Base-by-base conservation (phyloP, 2,329 filamentous ascomycete species). In the Verticillium isaacii region DNA sequence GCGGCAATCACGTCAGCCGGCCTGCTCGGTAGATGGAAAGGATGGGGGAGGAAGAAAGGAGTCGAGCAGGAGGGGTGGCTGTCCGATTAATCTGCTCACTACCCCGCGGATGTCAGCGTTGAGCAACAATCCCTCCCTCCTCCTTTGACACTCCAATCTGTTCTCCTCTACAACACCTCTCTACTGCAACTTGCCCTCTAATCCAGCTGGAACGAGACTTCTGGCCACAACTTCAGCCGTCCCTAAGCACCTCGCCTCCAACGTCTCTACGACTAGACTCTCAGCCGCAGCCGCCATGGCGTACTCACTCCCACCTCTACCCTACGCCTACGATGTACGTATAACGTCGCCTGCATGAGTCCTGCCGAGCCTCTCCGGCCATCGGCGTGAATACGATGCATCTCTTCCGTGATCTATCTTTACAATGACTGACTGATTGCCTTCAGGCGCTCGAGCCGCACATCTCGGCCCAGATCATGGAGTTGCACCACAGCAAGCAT, bases 381-480 rank as follows among this genome's bases (percentile, higher is more conserved):
- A 34, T 15, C 58, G 56, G 25, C 57, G 14, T 17, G 37, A n/a
- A 41, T n/a, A 41, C 37, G 37, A 41, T 52, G 45, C 45, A 11
- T 52, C 45, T 52, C 45, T 37, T 11, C 37, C 17, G 17, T 41
- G 37, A 41, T 41, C 37, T 41, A 41, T 41, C 37, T 41, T 41
- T 41, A 19, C 12, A 52, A 7, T 52, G 45, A 52, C n/a, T 52
- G 45, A 52, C 45, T 52, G 45, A 25, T 19, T 52, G 39, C 19
- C 19, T 66, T 8, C 65, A 90, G 86, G 89, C 88, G 37, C 80
- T 91, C 58, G 88, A 91, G 74, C 89, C 89, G 11, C 84, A 87
- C 77, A 92, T 93, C 78, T 91, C 89, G 37, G 81, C 80, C 68
- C 85, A 92, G 73, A 93, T 92, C 74, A 93, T 93, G 90, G 86